Conservation (phyloP, 768 basidiomycete genomes). For the Xerocomellus dryophilus region DNA sequence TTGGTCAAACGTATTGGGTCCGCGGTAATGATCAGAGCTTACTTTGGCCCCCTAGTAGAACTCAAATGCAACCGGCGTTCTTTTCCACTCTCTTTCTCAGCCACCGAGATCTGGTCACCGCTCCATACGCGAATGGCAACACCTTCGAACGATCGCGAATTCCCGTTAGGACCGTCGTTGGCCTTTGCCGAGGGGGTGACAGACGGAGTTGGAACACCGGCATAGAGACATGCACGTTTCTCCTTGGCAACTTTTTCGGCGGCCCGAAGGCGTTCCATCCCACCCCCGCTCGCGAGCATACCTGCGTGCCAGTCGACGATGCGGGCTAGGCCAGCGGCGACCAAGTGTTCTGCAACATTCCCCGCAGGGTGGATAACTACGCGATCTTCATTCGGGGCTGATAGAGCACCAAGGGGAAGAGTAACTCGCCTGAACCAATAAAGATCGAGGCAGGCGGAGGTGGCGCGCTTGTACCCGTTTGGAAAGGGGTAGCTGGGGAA, state of each 20-base stretch:
- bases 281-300: constrained; percentile 79
- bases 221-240: constrained; percentile 67
- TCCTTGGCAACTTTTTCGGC: constrained; percentile 83
- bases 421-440: constrained; percentile 72
- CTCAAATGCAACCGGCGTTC: constrained; percentile 86
- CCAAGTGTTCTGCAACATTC: constrained; percentile 89
- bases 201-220: constrained; percentile 45
- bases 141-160: constrained; percentile 65
- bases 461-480: constrained; percentile 49
- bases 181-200: constrained; percentile 39
- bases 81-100: constrained; percentile 66
- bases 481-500: constrained; percentile 78
- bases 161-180: constrained; percentile 45
- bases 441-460: constrained; percentile 77
- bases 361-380: constrained; percentile 87
- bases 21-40: constrained; percentile 18
- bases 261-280: constrained; percentile 82
- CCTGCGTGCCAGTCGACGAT: constrained; percentile 98
- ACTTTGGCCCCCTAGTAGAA: constrained; percentile 86
- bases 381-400: background rate
- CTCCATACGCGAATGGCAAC: constrained; percentile 87
- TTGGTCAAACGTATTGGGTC: constrained; percentile 1
- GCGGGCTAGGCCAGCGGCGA: constrained; percentile 80
- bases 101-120: constrained; percentile 83
- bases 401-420: background rate